Evolutionary conservation across 2,329 filamentous ascomycete species (phyloP), one percentile per base, ranked within the genome.

Genomic region (Ophiostoma perfectum): DNA sequence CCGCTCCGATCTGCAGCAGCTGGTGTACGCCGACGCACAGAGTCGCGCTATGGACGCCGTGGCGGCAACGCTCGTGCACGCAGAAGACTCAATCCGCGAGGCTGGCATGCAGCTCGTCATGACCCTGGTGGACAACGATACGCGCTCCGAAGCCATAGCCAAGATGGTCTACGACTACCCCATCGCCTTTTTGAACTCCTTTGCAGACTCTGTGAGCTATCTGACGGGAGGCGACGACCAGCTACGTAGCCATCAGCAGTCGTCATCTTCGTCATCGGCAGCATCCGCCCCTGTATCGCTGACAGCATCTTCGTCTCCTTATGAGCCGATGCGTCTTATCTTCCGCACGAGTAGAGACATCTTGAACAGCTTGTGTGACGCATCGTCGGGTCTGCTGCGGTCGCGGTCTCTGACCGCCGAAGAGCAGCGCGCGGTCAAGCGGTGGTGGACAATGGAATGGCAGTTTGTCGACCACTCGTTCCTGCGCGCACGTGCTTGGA

Each of bases 371-470:
- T 79, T 90, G 39, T 85, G 83, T 71, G 86, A 88, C 69, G 80
- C 83, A 4, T 79, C 82, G 0, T 80, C 80, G 2, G 87, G 87
- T 63, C 80, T 88, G 66, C 76, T 88, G 65, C 80, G 85, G 71
- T 80, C 81, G n/a, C 83, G 78, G 65, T 76, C 78, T n/a, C 75
- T 93, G 41, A 84, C 86, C 41, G 76, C 81, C 1, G 83, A 83
- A 69, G 90, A 94, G 72, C 83, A 85, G 12, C 81, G 85, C 47
- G 86, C 88, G 3, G 83, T 96, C 14, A 84, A 90, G 74, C 85
- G 84, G 47, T 92, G 96, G 80, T 99, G 96, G 96, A 85, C 87
- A 70, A 86, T 87, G 68, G 86, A 93, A 73, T 99, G 96, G 96
- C 84, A 86, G 68, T 88, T 88, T 63, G 83, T 98, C 60, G 89